Base-by-base conservation (phyloP, 257 asterid species). In the Rubia yunnanensis region DNA sequence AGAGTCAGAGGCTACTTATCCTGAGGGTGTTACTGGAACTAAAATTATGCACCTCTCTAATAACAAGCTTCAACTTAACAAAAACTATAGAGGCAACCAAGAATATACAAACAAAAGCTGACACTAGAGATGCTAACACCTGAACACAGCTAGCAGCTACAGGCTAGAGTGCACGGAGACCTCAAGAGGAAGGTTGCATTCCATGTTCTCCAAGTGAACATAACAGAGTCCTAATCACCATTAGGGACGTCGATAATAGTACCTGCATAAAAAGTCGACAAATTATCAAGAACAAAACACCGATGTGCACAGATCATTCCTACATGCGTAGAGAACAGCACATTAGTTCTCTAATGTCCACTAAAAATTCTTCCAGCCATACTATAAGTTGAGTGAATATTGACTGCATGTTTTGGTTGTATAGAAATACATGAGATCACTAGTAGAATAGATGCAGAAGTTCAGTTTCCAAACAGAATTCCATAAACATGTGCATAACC, bases 191-290 rank as follows among this genome's bases (percentile, higher is more conserved):
- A 18, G 39, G 6, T 10, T 9, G n/a, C 17, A 60, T 60, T 32
- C 64, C 28, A 6, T 15, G 36, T 30, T 7, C 26, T n/a, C 11
- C 14, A n/a, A 32, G 32, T 32, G 64, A 18, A 22, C 48, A n/a
- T 7, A 23, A 34, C 28, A 48, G 15, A 39, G 31, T 61, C 24
- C 67, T 7, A 15, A 26, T 75, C 63, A 67, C 81, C 77, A 79
- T 24, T 68, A 58, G 55, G 88, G 68, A 35, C 86, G 86, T 32
- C 86, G 83, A 76, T 82, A 87, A 75, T 90, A 90, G 84, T 87
- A 87, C 83, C 95, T 90, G 90, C 81, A 77, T 10, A 70, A 3
- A 13, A 27, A 24, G 31, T 8, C 38, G 7, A 15, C 53, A 54
- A 28, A 2, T 5, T 38, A 53, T 41, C 8, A 61, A 54, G 30